These are phyloP conservation scores for Cryptomeria japonica DNA, from an alignment of 75 land plant species.

Conservation along the genomic window DNA sequence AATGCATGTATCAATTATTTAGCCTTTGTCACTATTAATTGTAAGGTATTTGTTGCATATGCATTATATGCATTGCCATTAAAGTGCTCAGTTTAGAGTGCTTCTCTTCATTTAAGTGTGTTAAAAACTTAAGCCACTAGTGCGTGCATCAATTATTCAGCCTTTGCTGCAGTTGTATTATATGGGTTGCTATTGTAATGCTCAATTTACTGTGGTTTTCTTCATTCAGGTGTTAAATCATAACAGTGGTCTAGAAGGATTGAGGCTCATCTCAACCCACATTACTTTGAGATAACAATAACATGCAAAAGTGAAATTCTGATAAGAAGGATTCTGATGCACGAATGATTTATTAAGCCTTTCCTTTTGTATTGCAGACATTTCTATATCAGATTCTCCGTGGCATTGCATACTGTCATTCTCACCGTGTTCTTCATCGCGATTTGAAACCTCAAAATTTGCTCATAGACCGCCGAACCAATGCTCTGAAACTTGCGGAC, in stretches of 20 bases:
- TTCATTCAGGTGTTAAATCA: too few relatives aligned
- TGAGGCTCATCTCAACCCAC: background rate
- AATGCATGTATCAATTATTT: background rate
- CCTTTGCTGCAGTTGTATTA: background rate
- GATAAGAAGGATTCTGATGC: background rate
- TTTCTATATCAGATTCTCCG: constrained; percentile 87
- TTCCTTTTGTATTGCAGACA: constrained; percentile 44
- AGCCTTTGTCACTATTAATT: background rate
- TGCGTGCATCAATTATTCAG: background rate
- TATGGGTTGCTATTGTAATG: background rate
- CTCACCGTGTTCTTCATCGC: constrained; percentile 93
- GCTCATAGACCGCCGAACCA: constrained; percentile 83
- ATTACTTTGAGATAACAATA: background rate
- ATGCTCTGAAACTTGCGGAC: constrained; percentile 97
- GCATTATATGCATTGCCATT: background rate
- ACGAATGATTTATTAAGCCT: background rate
- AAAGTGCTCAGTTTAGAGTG: background rate
- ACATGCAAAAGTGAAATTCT: background rate
- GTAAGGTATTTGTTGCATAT: background rate
- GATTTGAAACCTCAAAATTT: constrained; percentile 97
- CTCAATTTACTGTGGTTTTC: background rate
- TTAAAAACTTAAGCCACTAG: background rate
- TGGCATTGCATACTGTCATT: constrained; percentile 94
- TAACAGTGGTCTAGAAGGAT: background rate
- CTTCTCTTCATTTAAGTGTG: background rate